phyloP scores from a whole-genome alignment of 371 early-diverging fungal species.

The Syncephalastrum racemosum region DNA sequence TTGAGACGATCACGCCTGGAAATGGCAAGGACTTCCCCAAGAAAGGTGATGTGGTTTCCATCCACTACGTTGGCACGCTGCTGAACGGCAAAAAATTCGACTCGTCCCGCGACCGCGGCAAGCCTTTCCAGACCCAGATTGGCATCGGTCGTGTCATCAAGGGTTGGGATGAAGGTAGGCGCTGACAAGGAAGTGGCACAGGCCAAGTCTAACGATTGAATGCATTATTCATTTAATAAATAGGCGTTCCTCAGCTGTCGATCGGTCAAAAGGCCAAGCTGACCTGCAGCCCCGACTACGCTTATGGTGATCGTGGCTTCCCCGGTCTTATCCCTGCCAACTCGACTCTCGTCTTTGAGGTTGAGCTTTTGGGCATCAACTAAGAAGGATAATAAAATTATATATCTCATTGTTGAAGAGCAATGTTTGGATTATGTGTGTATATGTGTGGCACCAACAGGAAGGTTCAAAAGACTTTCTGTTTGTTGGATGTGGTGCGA shows the following conservation, averaged over 20 bases:
- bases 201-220: background rate
- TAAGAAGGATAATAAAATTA: slow-evolving; percentile 29
- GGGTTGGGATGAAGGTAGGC: slow-evolving; percentile 72
- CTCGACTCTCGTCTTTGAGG: slow-evolving; percentile 77
- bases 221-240: background rate
- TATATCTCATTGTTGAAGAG: background rate
- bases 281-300: slow-evolving; percentile 75
- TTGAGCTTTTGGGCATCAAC: slow-evolving; percentile 84
- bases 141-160: slow-evolving; percentile 94
- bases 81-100: slow-evolving; percentile 82
- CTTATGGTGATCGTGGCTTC: slow-evolving; percentile 69
- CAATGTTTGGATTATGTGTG: too few species aligned
- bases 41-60: slow-evolving; percentile 66
- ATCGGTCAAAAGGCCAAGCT: slow-evolving; percentile 72
- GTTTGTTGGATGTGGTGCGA: too few species aligned
- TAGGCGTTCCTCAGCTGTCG: slow-evolving; percentile 85
- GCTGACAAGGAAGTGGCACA: background rate
- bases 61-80: slow-evolving; percentile 77
- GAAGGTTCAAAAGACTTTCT: too few species aligned
- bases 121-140: slow-evolving; percentile 78
- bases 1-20: slow-evolving; percentile 59
- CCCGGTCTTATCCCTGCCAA: slow-evolving; percentile 80
- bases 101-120: slow-evolving; percentile 77
- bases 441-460: too few species aligned
- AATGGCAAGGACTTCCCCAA: slow-evolving; percentile 87